Evolutionary conservation across 805 yeast genomes (phyloP).

Genomic region (Starmerella stigmatis): DNA sequence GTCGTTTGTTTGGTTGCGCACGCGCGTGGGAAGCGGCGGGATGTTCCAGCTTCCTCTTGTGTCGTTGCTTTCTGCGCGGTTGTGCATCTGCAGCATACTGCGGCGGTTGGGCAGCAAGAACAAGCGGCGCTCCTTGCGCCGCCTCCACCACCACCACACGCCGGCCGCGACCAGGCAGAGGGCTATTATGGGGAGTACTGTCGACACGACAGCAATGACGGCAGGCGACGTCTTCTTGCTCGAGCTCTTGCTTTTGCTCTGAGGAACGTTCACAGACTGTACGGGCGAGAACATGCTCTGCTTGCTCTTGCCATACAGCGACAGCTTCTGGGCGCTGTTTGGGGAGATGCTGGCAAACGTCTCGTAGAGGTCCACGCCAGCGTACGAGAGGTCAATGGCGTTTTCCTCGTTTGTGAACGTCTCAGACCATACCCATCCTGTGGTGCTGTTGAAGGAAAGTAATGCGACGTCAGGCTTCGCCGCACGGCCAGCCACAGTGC

Average conservation of each 20-base stretch:
- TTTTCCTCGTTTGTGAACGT: neutral
- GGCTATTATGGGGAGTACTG: constrained; percentile 36
- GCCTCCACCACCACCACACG: constrained; percentile 26
- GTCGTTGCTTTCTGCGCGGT: constrained; percentile 4
- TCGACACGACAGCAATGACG: constrained; percentile 39
- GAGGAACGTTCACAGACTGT: constrained; percentile 11
- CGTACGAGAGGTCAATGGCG: neutral
- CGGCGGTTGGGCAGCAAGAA: constrained; percentile 18
- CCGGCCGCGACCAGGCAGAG: constrained; percentile 31
- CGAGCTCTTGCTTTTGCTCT: constrained; percentile 17
- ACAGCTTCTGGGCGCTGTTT: neutral
- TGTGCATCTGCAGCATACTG: constrained; percentile 15
- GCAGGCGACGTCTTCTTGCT: constrained; percentile 24
- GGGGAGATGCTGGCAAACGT: neutral
- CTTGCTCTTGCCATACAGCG: constrained; percentile 1
- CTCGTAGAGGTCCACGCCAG: neutral
- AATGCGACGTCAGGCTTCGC: constrained; percentile 39
- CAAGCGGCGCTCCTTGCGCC: constrained; percentile 22
- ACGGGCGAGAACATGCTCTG: constrained; percentile 4
- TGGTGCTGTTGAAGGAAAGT: constrained; percentile 32
- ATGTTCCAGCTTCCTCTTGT: constrained; percentile 8
- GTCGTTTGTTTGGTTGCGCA: constrained; percentile 3
- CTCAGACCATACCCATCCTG: constrained; percentile 38
- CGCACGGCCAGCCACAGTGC: constrained; percentile 35
- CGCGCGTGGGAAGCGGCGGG: constrained; percentile 9